A percentile compares a stretch with the other conserved stretches of the same genome.
Evolutionary conservation across 2,329 filamentous ascomycete genomes (phyloP).

Genomic region (Penicillium sp.): DNA sequence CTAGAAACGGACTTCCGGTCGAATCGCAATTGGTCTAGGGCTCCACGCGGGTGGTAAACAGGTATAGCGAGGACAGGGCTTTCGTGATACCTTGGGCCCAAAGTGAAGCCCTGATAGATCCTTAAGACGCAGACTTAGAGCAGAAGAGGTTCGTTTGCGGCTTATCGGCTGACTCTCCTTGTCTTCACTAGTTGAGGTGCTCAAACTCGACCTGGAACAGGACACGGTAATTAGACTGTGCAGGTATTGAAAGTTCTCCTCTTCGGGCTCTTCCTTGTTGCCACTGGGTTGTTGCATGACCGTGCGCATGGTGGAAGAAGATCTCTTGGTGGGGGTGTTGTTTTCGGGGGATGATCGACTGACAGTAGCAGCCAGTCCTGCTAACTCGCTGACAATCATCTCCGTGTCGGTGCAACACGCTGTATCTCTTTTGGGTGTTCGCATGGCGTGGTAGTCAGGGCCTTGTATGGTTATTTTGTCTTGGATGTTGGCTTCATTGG

Average conservation of each 20-base stretch:
- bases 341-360: slow-evolving; percentile 5
- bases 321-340: neutral
- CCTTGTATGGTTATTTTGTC: neutral
- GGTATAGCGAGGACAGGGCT: slow-evolving; percentile 16
- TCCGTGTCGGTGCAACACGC: slow-evolving; percentile 11
- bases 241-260: slow-evolving; percentile 22
- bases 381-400: slow-evolving; percentile 10
- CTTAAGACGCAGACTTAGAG: slow-evolving; percentile 16
- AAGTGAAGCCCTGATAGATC: slow-evolving; percentile 14
- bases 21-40: slow-evolving; percentile 9
- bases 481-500: neutral
- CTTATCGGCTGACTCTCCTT: slow-evolving; percentile 1
- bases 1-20: slow-evolving; percentile 20
- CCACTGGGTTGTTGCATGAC: neutral
- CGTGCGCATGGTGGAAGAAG: slow-evolving; percentile 1
- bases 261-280: slow-evolving; percentile 4
- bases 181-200: neutral
- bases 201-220: neutral
- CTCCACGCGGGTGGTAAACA: slow-evolving; percentile 17
- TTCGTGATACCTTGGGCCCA: slow-evolving; percentile 7
- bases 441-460: slow-evolving; percentile 1
- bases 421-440: slow-evolving; percentile 1
- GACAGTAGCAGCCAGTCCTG: slow-evolving; percentile 10
- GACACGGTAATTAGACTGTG: slow-evolving; percentile 21
- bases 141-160: slow-evolving; percentile 17